Base-by-base conservation (phyloP, 441 rosid genomes). In the Adansonia rubrostipa region DNA sequence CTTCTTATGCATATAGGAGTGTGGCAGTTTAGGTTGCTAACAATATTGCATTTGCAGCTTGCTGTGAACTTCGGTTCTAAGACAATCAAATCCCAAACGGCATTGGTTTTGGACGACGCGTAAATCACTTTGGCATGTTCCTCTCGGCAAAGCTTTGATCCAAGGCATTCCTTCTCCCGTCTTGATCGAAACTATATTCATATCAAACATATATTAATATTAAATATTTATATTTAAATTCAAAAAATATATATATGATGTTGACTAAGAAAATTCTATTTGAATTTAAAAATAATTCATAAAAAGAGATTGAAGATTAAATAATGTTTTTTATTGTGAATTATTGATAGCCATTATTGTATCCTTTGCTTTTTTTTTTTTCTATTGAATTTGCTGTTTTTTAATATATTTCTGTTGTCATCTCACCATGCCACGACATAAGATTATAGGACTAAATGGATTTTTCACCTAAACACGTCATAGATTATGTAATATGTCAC, bases 71-170 rank as follows among this genome's bases (percentile, higher is more conserved):
- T 93, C 86, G 88, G 88, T 63, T 92, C 98, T 14, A 97, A 92
- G 80, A 89, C 81, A 78, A 91, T 36, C 40, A 36, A 36, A 36
- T 95, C 77, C 97, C 99, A 17, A 93, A 92, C 65, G 97, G 99
- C 53, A 89, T 95, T 61, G 99, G 98, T 19, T 92, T 92, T 28
- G 98, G 97, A 75, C 98, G 99, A n/a, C 89, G 86, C 17, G 86
- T 80, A 48, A 84, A 91, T 80, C 97, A 93, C 87, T 92, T 85
- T 45, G 99, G 97, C 51, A 83, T 95, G 9, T 95, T 92, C 77
- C 70, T 93, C 73, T 82, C 97, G 4, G 94, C 93, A 62, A 36
- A 84, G 87, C 87, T 92, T 93, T 67, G 99, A 95, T 77, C 81
- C 78, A 54, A 97, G 99, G 36, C 93, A 91, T 54, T 85, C 95